These are phyloP conservation scores for Marasmius tenuissimus DNA, from an alignment of 1,284 basidiomycete species.

Conservation along the genomic window DNA sequence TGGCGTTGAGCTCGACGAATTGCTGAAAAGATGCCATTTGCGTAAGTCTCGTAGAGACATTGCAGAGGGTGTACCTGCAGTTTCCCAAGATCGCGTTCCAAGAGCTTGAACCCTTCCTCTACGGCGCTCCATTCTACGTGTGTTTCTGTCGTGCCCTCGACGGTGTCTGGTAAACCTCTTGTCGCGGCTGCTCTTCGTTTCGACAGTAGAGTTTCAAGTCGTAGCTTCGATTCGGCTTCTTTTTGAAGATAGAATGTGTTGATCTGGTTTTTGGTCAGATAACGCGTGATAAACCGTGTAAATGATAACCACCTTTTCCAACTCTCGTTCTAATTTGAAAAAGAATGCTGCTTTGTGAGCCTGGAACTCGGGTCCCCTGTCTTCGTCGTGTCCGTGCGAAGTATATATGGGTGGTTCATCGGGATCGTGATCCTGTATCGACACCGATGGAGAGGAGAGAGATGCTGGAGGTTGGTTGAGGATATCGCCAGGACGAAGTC, in stretches of 20 bases:
- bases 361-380: conserved; percentile 77
- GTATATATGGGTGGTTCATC: conserved; percentile 56
- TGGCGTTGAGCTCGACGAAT: conserved; percentile 98
- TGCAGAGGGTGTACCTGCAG: conserved; percentile 66
- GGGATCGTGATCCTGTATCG: conserved; percentile 27
- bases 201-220: conserved; percentile 90
- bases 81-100: conserved; percentile 96
- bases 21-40: conserved; percentile 53
- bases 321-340: conserved; percentile 96
- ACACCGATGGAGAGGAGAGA: conserved; percentile 10
- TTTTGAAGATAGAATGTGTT: conserved; percentile 99
- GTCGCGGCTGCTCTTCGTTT: conserved; percentile 86
- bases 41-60: conserved; percentile 18
- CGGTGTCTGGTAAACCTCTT: conserved; percentile 65
- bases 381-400: conserved; percentile 61
- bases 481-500: conserved; percentile 73
- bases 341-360: conserved; percentile 98
- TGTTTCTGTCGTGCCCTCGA: conserved; percentile 58
- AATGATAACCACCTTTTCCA: conserved; percentile 80
- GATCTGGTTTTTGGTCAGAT: conserved; percentile 58
- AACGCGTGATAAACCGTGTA: neutral
- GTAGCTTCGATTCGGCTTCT: conserved; percentile 91
- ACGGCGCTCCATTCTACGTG: conserved; percentile 91
- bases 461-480: conserved; percentile 31
- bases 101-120: conserved; percentile 93